Evolutionary conservation across 192 early-diverging fungal species (phyloP).

Genomic region (Entomortierella lignicola): DNA sequence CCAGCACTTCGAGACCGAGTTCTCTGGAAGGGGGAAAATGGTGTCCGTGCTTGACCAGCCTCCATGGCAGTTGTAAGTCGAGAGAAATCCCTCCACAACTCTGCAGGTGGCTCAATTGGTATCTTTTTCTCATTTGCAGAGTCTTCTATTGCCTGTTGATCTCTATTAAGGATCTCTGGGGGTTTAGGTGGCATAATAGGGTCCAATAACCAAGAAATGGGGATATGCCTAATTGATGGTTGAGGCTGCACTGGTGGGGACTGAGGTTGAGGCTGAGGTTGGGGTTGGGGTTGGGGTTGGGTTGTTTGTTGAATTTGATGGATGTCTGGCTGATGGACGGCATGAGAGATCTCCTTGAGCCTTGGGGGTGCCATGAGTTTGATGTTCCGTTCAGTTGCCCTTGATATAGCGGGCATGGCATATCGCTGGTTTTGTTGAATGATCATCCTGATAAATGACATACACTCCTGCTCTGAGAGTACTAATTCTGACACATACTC

Average conservation of each 20-base stretch:
- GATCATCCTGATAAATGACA: conserved; percentile 53
- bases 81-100: conserved; percentile 41
- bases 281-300: not conserved
- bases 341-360: conserved; percentile 17
- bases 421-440: conserved; percentile 47
- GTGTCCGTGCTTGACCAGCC: conserved; percentile 36
- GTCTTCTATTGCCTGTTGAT: not conserved
- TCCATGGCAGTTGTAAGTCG: conserved; percentile 35
- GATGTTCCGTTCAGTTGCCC: conserved; percentile 42
- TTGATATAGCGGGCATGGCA: conserved; percentile 49
- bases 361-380: conserved; percentile 38
- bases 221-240: conserved; percentile 31
- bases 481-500: conserved; percentile 52
- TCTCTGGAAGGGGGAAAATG: conserved; percentile 34
- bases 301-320: not conserved
- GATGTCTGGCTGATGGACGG: not conserved
- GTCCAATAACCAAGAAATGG: conserved; percentile 46
- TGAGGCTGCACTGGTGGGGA: conserved; percentile 12
- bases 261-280: conserved; percentile 7
- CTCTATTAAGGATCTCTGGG: conserved; percentile 1
- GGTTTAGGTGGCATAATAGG: conserved; percentile 40
- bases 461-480: conserved; percentile 48
- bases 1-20: conserved; percentile 15
- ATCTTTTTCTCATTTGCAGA: not conserved
- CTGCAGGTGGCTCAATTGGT: conserved; percentile 30